Percentiles rank a stretch among this genome's conserved stretches.
phyloP scores from a whole-genome alignment of 108 stramenopile genomes.

The Aurantiochytrium sp. region DNA sequence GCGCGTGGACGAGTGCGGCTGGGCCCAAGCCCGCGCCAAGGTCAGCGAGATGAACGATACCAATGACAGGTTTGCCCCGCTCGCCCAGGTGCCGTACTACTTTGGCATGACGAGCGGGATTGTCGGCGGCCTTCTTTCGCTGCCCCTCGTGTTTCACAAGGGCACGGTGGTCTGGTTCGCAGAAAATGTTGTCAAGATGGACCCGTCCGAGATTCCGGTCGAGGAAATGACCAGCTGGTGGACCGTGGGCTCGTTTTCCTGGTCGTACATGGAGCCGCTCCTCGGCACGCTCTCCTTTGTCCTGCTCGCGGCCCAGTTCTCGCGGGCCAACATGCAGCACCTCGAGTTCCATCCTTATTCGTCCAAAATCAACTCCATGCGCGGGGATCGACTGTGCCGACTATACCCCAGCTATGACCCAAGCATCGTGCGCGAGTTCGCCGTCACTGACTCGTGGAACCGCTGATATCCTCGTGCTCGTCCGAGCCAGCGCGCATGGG shows the following conservation, averaged over 20 bases:
- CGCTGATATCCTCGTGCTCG: neutral
- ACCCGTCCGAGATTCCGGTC: neutral
- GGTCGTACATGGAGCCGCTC: constrained; percentile 44
- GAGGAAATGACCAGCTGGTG: constrained; percentile 10
- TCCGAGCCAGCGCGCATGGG: too few relatives aligned
- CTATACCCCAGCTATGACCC: neutral
- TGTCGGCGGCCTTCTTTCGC: neutral
- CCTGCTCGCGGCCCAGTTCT: constrained; percentile 29
- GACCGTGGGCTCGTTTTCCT: constrained; percentile 35
- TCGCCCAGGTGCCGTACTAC: neutral
- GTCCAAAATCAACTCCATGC: neutral
- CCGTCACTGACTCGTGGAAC: constrained; percentile 9
- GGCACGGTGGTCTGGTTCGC: neutral
- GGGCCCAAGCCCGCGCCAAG: neutral
- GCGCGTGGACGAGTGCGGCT: neutral
- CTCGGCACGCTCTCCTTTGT: constrained; percentile 38
- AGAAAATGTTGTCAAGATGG: neutral
- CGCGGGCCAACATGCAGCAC: constrained; percentile 27
- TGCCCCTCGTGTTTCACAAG: constrained; percentile 25
- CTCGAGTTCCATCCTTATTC: constrained; percentile 30
- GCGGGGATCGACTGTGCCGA: neutral
- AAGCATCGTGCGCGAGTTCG: constrained; percentile 12
- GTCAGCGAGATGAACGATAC: neutral
- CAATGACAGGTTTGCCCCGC: neutral
- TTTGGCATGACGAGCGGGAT: neutral